These are phyloP conservation scores for Stephania yunnanensis DNA, from an alignment of 164 flowering plant species.

Conservation along the genomic window DNA sequence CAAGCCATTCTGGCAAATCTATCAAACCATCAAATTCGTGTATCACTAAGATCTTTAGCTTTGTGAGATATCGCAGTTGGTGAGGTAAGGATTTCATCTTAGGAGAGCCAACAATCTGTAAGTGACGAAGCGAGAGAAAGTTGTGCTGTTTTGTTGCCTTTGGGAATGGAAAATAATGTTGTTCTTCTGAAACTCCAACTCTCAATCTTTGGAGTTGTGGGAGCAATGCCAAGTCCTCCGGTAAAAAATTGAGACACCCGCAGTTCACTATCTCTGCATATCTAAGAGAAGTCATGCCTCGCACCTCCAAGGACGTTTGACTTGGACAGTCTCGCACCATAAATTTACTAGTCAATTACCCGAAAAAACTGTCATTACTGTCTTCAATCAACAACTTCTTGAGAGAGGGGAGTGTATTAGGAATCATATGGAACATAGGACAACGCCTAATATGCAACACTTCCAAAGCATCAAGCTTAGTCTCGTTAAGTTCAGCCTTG, in stretches of 20 bases:
- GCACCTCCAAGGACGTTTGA: not conserved
- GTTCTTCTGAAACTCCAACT: not conserved
- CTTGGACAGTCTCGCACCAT: not conserved
- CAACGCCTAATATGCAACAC: not conserved
- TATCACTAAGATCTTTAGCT: not conserved
- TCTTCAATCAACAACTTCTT: not conserved
- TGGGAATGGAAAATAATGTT: not conserved
- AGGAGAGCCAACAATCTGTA: slow-evolving; percentile 1
- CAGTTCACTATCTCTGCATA: not conserved
- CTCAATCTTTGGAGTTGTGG: not conserved
- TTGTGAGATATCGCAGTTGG: not conserved
- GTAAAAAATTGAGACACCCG: not conserved
- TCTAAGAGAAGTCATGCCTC: not conserved
- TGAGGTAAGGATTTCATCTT: slow-evolving; percentile 1
- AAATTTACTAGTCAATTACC: not conserved
- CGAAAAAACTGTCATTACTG: not conserved
- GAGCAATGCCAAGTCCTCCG: not conserved
- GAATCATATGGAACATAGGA: not conserved
- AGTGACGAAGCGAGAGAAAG: not conserved
- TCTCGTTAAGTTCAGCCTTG: not conserved
- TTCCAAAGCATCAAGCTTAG: not conserved
- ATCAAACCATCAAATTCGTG: not conserved
- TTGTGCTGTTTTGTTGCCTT: not conserved
- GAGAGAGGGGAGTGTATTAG: not conserved
- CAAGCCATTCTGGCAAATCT: slow-evolving; percentile 23